phyloP scores from a whole-genome alignment of 2,329 filamentous ascomycete genomes.

The Paradendryphiella salina region DNA sequence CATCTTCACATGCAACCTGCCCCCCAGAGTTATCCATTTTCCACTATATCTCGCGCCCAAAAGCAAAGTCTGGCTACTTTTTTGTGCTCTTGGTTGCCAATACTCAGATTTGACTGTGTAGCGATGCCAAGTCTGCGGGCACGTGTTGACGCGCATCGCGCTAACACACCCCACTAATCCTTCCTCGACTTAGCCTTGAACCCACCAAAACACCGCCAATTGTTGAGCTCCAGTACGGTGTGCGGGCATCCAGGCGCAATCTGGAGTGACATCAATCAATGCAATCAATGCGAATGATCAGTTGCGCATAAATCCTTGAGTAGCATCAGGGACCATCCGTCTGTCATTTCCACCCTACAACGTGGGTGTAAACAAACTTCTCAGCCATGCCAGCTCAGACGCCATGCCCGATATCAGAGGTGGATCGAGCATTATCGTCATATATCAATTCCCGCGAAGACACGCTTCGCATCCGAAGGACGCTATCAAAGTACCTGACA shows the following conservation, averaged over 20 bases:
- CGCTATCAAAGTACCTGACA: conserved; percentile 40
- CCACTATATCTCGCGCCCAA: neutral
- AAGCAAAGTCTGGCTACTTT: conserved; percentile 1
- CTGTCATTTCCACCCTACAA: neutral
- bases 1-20: neutral
- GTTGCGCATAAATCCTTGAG: neutral
- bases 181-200: neutral
- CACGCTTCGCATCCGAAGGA: conserved; percentile 42
- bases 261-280: neutral
- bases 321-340: neutral
- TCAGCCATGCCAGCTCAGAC: conserved; percentile 28
- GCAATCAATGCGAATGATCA: neutral
- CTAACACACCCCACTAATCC: neutral
- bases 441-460: conserved; percentile 46
- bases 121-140: neutral
- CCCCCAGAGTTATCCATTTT: neutral
- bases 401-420: conserved; percentile 45
- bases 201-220: conserved; percentile 1
- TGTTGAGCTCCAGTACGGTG: neutral
- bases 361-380: neutral
- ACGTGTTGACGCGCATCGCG: conserved; percentile 5
- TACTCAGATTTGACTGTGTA: neutral
- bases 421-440: conserved; percentile 42
- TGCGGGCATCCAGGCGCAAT: neutral
- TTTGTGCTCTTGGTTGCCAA: neutral